Base-by-base conservation (phyloP, 192 early-diverging fungal genomes). In the Backusella macrospora region DNA sequence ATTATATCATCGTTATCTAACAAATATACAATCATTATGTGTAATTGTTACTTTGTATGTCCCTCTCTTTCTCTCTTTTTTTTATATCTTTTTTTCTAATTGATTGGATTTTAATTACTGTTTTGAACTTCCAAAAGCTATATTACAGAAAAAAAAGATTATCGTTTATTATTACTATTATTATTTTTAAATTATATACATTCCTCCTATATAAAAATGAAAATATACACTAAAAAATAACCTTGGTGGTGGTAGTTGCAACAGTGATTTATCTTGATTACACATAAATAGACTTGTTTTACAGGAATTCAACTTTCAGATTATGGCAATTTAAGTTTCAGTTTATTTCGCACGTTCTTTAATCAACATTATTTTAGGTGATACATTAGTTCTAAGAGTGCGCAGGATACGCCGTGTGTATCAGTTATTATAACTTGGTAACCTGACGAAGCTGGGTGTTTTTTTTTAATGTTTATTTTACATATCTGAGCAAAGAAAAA, bases 261-360 rank as follows among this genome's bases (percentile, higher is more conserved):
- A 34, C 2, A 34, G 29, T 34, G 2, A 34, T 34, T 34, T 34
- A 2, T 34, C 29, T 34, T 34, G 29, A 34, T 1, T 34, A 34
- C 29, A 34, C 29, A 34, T 34, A 34, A 34, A 34, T 34, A 34
- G 29, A 34, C 29, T 34, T 34, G 29, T 34, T 34, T 34, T 34
- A 34, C 29, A 34, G 29, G 29, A 34, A 34, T 34, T 34, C 29
- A 34, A 34, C 29, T 34, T 34, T 34, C 2, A 34, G 29, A 34
- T 34, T 34, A 34, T 34, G 29, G 29, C 29, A 34, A 34, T 34
- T 59, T 26, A 59, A 59, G 52, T 59, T 59, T 26, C 26, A 59
- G 52, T 59, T 59, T 59, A 23, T 59, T 59, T 59, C 52, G 52
- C 52, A 59, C 52, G 52, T 59, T 59, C 52, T 59, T 59, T 55